phyloP scores from a whole-genome alignment of 176 grass and related monocot genomes.

The Cymbopogon citratus region DNA sequence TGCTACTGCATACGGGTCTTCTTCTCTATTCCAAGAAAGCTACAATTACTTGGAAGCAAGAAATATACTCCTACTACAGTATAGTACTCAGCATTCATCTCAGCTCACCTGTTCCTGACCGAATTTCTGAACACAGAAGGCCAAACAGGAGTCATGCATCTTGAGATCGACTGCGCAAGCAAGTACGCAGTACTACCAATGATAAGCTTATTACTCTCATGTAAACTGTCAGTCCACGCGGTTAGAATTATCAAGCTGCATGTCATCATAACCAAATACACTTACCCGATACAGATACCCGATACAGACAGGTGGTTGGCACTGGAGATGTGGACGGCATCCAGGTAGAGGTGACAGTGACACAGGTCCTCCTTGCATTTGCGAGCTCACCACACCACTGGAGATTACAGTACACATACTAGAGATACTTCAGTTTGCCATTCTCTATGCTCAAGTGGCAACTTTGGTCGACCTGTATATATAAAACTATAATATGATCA shows the following conservation, averaged over 20 bases:
- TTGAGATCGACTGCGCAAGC: too few species aligned
- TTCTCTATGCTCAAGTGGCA: slow-evolving; percentile 18
- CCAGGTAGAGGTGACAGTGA: slow-evolving; percentile 40
- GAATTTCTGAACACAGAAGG: background rate
- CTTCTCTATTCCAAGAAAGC: slow-evolving; percentile 3
- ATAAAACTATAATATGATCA: slow-evolving; percentile 13
- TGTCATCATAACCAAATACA: background rate
- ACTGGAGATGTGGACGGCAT: slow-evolving; percentile 26
- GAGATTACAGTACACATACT: background rate
- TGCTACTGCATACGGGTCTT: background rate
- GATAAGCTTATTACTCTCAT: background rate
- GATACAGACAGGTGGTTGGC: slow-evolving; percentile 29
- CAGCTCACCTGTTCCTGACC: background rate
- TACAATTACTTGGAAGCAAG: background rate
- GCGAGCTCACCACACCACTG: background rate
- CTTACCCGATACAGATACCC: background rate
- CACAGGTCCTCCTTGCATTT: slow-evolving; percentile 26
- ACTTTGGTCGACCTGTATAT: background rate
- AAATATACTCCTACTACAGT: background rate
- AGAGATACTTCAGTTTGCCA: background rate
- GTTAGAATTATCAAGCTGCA: background rate
- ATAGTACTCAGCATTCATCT: background rate
- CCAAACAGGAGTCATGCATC: too few species aligned
- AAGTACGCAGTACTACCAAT: background rate
- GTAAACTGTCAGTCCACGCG: background rate